A percentile compares a stretch with the other conserved stretches of the same genome.
phyloP scores from a whole-genome alignment of 306 rosid species.

The Vigna trinervia region DNA sequence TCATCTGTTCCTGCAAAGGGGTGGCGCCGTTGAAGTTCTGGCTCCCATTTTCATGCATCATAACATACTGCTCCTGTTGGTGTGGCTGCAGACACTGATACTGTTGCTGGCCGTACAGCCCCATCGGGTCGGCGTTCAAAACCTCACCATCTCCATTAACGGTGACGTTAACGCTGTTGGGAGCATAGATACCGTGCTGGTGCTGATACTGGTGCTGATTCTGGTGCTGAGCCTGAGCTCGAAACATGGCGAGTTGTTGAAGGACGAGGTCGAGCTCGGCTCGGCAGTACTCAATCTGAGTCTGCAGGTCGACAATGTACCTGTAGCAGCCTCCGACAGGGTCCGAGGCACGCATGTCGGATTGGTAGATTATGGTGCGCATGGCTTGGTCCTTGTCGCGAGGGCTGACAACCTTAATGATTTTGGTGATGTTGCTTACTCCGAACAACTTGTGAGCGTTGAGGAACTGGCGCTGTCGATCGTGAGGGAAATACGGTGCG shows the following conservation, averaged over 20 bases:
- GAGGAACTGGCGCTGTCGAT: constrained; percentile 70
- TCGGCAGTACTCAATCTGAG: constrained; percentile 54
- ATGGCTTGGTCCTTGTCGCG: constrained; percentile 69
- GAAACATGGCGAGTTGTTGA: constrained; percentile 69
- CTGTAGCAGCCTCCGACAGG: constrained; percentile 88
- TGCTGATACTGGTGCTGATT: constrained; percentile 10
- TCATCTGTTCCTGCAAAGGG: constrained; percentile 58
- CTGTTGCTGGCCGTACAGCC: constrained; percentile 33
- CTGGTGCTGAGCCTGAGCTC: constrained; percentile 49
- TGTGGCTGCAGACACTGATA: constrained; percentile 43
- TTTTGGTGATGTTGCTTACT: constrained; percentile 77
- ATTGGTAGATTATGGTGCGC: constrained; percentile 73
- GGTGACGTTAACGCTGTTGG: background rate
- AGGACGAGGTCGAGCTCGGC: constrained; percentile 67
- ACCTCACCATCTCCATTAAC: constrained; percentile 40
- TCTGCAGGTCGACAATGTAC: constrained; percentile 61
- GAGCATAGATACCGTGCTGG: background rate
- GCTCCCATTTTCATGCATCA: constrained; percentile 37
- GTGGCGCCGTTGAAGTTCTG: background rate
- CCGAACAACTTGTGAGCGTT: constrained; percentile 90
- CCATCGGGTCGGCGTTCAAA: constrained; percentile 50
- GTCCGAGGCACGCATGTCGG: constrained; percentile 80
- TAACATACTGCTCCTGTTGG: constrained; percentile 46
- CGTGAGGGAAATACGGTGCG: constrained; percentile 90
- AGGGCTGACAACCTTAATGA: constrained; percentile 59